Base-by-base conservation (phyloP, 306 rosid species). In the Urtica urens region DNA sequence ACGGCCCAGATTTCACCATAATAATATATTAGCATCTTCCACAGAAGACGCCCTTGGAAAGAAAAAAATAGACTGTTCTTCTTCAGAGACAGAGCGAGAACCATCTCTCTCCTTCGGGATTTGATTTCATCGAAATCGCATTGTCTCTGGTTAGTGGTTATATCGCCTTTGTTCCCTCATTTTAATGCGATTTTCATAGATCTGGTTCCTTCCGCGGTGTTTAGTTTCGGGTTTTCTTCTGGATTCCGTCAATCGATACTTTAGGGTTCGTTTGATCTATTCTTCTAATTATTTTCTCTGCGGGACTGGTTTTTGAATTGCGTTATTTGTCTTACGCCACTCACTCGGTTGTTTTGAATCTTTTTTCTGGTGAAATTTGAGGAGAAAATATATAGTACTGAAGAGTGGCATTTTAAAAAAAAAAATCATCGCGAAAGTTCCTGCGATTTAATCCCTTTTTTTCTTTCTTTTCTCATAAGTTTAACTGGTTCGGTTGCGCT, bases 51-150 rank as follows among this genome's bases (percentile, higher is more conserved):
- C 14, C 6, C 17, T 16, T 26, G 19, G 25, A 50, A 7, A 25
- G 27, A 31, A 3, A 7, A 38, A 21, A 58, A 28, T 14, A 17
- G 39, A 13, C 42, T 12, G 15, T 35, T 13, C n/a, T 16, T 13
- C 22, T 9, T 27, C 15, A 30, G 51, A 30, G 43, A 30, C 25
- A 10, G 29, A 25, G 3, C 20, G 27, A 22, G 25, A 20, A 17
- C 33, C 4, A 28, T 28, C 33, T 28, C 40, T 35, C 4, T 23
- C 22, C 23, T 31, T 23, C 47, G 19, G 33, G 33, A 28, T 28
- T 27, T 18, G 60, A n/a, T 59, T 59, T 59, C 59, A 56, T 70
- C 71, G 41, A n/a, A 71, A 59, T 59, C 33, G 49, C 67, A 59
- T 59, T 54, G 38, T 28, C 7, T 38, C 40, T 7, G 76, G 76